These are phyloP conservation scores for Neostapfia colusana DNA, from an alignment of 176 grass and related monocot genomes.

Conservation along the genomic window DNA sequence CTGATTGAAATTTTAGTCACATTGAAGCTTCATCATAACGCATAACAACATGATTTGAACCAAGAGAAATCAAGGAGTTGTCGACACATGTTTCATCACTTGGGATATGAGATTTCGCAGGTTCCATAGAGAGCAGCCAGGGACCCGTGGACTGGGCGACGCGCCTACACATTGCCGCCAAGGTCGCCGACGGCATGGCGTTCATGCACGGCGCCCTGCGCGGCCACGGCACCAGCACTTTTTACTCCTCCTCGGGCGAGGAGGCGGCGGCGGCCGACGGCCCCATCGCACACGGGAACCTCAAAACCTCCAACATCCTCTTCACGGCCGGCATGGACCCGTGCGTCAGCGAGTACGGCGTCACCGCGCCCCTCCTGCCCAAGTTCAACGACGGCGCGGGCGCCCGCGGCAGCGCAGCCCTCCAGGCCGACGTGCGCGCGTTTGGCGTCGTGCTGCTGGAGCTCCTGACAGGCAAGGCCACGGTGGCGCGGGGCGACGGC, in stretches of 20 bases:
- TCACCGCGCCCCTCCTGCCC: slow-evolving; percentile 6
- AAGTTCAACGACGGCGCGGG: too few species aligned
- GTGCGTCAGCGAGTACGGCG: slow-evolving; percentile 64
- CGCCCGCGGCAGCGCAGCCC: not conserved
- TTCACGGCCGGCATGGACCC: slow-evolving; percentile 58
- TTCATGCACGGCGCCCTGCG: slow-evolving; percentile 57
- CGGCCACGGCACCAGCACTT: not conserved
- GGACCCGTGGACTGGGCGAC: slow-evolving; percentile 41
- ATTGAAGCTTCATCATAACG: not conserved
- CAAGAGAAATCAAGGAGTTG: not conserved
- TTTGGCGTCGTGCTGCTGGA: slow-evolving; percentile 63
- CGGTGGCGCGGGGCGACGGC: slow-evolving; percentile 40
- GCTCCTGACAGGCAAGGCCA: slow-evolving; percentile 60
- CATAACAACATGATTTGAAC: too few species aligned
- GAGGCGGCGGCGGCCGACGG: not conserved
- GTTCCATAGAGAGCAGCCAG: slow-evolving; percentile 43
- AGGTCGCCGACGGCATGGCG: slow-evolving; percentile 54
- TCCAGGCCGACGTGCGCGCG: slow-evolving; percentile 46
- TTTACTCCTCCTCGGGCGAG: not conserved
- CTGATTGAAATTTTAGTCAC: not conserved
- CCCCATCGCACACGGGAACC: slow-evolving; percentile 54
- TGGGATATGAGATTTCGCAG: slow-evolving; percentile 7
- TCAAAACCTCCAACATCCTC: slow-evolving; percentile 70
- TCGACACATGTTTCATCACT: not conserved
- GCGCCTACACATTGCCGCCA: slow-evolving; percentile 49